Conservation (phyloP, 768 basidiomycete species). For the Lactifluus echinatus region DNA sequence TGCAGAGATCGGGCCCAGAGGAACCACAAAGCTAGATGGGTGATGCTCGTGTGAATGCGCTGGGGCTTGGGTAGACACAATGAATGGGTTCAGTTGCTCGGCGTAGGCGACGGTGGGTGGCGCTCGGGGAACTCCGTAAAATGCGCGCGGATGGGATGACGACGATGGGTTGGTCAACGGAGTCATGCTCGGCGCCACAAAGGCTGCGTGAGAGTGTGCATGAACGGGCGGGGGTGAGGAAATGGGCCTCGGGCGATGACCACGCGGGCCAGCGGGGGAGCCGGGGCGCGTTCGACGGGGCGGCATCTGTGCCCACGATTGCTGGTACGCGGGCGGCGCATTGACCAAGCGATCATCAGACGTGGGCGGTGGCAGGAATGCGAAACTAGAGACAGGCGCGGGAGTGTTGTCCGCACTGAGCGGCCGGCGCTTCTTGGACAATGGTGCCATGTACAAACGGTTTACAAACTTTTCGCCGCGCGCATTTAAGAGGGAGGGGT, state of each 20-base stretch:
- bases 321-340: slow-evolving; percentile 17
- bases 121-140: slow-evolving; percentile 8
- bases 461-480: slow-evolving; percentile 29
- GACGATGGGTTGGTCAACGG: slow-evolving; percentile 1
- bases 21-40: slow-evolving; percentile 10
- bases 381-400: neutral
- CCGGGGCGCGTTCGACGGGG: slow-evolving; percentile 15
- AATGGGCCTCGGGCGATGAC: slow-evolving; percentile 18
- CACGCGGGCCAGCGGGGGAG: slow-evolving; percentile 20
- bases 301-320: slow-evolving; percentile 10
- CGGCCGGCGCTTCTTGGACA: slow-evolving; percentile 26
- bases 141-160: neutral
- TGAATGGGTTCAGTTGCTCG: slow-evolving; percentile 1
- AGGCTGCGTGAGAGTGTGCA: neutral
- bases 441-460: slow-evolving; percentile 37
- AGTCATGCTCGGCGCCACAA: slow-evolving; percentile 2
- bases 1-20: slow-evolving; percentile 7
- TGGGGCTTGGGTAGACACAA: neutral
- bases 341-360: slow-evolving; percentile 9
- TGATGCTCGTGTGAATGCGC: slow-evolving; percentile 1
- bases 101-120: neutral
- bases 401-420: slow-evolving; percentile 13
- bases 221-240: slow-evolving; percentile 19
- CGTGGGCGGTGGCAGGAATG: slow-evolving; percentile 13
- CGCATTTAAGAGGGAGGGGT: slow-evolving; percentile 20